Evolutionary conservation across 148 eudicot species (phyloP).

Genomic region (Heliamphora exappendiculata): DNA sequence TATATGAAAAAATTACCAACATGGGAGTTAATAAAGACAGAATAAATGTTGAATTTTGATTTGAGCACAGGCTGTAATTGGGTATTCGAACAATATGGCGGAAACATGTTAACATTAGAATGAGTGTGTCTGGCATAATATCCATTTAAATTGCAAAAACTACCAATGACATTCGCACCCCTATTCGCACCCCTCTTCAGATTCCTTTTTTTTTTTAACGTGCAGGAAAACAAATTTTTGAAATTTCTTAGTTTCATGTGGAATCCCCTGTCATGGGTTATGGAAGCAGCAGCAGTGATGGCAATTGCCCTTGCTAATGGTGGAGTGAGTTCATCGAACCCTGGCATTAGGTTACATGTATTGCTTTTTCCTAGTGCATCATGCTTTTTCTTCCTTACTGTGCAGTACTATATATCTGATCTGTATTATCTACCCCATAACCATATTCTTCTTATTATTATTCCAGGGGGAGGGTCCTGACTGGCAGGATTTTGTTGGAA

Average conservation of each 20-base stretch:
- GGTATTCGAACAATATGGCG: neutral
- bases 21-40: neutral
- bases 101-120: neutral
- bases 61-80: too few relatives aligned
- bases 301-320: conserved; percentile 74
- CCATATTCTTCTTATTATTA: conserved; percentile 4
- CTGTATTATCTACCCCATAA: neutral
- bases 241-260: conserved; percentile 83
- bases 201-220: neutral
- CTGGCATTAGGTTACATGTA: conserved; percentile 6
- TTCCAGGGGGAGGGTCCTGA: conserved; percentile 64
- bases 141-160: neutral
- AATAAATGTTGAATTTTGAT: too few relatives aligned
- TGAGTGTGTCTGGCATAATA: neutral
- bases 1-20: neutral
- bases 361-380: neutral
- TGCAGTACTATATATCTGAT: neutral
- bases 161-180: neutral
- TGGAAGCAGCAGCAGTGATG: conserved; percentile 85
- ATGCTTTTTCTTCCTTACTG: neutral
- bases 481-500: conserved; percentile 76
- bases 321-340: conserved; percentile 44
- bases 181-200: neutral
- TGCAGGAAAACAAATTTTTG: conserved; percentile 69
- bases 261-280: conserved; percentile 81